Percentiles rank a stretch among this genome's conserved stretches.
These are phyloP conservation scores for Calophaca sinica DNA, from an alignment of 306 rosid genomes.

Conservation along the genomic window DNA sequence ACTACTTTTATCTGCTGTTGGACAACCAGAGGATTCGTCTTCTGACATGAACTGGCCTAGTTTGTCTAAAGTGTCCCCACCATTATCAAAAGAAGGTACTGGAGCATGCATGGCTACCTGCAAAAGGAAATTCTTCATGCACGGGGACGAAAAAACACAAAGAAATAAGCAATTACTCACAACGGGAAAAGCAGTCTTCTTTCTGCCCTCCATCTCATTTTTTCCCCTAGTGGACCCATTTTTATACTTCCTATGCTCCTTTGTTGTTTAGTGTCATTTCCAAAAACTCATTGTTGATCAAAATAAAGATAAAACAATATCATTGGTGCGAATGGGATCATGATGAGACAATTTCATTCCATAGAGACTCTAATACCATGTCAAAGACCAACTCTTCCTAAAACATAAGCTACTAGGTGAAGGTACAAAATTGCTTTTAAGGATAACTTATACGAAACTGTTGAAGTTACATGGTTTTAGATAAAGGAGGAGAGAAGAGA, in stretches of 20 bases:
- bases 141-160: constrained; percentile 29
- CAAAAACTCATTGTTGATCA: constrained; percentile 26
- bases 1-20: constrained; percentile 55
- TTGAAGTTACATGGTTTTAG: too few species aligned
- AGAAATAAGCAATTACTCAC: constrained; percentile 28
- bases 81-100: constrained; percentile 53
- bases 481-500: neutral
- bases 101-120: constrained; percentile 63
- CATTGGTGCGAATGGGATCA: neutral
- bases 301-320: constrained; percentile 34
- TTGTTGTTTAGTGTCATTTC: constrained; percentile 15
- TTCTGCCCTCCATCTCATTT: too few species aligned
- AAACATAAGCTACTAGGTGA: neutral
- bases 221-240: too few species aligned
- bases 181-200: too few species aligned
- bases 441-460: too few species aligned
- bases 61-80: constrained; percentile 52
- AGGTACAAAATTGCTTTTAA: neutral
- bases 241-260: constrained; percentile 18
- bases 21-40: constrained; percentile 45
- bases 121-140: constrained; percentile 40
- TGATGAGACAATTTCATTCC: constrained; percentile 27
- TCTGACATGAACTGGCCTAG: constrained; percentile 52
- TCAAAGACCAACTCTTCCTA: neutral
- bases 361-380: neutral